Evolutionary conservation across 1,284 basidiomycete genomes (phyloP).

Genomic region (Puccinia polysora): DNA sequence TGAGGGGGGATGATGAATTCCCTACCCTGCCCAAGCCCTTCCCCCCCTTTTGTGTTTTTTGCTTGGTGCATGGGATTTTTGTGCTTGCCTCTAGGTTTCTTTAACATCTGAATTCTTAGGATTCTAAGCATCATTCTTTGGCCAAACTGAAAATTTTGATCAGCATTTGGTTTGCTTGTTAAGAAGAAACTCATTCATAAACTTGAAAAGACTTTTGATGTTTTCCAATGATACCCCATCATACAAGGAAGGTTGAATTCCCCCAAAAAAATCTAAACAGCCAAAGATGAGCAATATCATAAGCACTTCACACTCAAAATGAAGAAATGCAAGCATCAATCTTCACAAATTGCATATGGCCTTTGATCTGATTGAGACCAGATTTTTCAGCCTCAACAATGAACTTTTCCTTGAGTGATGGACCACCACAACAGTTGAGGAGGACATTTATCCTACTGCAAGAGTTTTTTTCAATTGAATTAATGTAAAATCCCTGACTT

Average conservation of each 20-base stretch:
- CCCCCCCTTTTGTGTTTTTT: too few species aligned
- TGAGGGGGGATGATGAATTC: too few species aligned
- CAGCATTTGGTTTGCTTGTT: too few species aligned
- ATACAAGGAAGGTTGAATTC: constrained; percentile 86
- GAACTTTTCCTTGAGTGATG: constrained; percentile 63
- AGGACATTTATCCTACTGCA: constrained; percentile 91
- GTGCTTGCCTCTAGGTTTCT: too few species aligned
- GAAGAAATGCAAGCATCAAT: neutral
- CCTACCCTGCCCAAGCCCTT: too few species aligned
- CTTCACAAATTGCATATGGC: constrained; percentile 62
- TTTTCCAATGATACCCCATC: constrained; percentile 86
- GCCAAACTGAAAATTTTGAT: too few species aligned
- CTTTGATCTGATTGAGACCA: constrained; percentile 80
- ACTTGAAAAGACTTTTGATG: constrained; percentile 56
- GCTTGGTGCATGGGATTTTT: too few species aligned
- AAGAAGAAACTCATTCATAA: constrained; percentile 52
- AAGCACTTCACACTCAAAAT: constrained; percentile 64
- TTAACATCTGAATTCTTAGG: too few species aligned
- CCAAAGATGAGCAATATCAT: constrained; percentile 45
- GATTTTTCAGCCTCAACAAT: constrained; percentile 67
- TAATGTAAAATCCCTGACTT: constrained; percentile 57
- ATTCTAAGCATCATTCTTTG: too few species aligned
- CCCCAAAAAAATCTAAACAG: constrained; percentile 49
- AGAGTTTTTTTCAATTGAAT: constrained; percentile 55
- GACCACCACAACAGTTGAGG: constrained; percentile 68